These are phyloP conservation scores for Fragaria nilgerrensis DNA, from an alignment of 306 rosid species.

Conservation along the genomic window DNA sequence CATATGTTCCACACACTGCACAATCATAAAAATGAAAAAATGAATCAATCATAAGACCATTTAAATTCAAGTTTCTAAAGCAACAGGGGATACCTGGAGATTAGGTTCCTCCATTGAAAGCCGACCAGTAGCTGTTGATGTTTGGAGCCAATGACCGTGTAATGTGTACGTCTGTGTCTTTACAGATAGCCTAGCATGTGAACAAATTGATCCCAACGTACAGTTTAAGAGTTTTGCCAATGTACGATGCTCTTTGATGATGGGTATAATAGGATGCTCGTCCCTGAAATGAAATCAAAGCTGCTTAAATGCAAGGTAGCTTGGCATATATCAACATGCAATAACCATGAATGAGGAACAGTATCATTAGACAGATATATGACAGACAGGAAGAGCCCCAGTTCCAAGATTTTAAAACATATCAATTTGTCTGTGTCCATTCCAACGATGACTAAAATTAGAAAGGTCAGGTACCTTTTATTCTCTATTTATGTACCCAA, in stretches of 20 bases:
- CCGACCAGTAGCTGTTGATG: slow-evolving; percentile 96
- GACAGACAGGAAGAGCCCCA: neutral
- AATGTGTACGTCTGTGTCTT: slow-evolving; percentile 78
- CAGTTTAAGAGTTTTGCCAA: slow-evolving; percentile 87
- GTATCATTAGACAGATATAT: neutral
- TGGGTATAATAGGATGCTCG: slow-evolving; percentile 89
- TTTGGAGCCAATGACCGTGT: slow-evolving; percentile 97
- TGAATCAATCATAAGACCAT: neutral
- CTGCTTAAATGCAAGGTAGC: neutral
- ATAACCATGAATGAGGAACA: slow-evolving; percentile 1
- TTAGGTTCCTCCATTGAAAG: slow-evolving; percentile 99
- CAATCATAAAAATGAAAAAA: slow-evolving; percentile 12
- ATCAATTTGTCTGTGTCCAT: neutral
- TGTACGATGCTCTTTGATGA: slow-evolving; percentile 89
- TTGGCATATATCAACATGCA: slow-evolving; percentile 7
- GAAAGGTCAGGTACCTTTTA: neutral
- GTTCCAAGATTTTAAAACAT: neutral
- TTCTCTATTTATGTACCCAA: neutral
- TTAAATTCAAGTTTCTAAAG: neutral
- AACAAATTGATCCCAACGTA: slow-evolving; percentile 89
- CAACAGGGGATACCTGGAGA: slow-evolving; percentile 68
- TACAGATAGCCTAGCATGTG: slow-evolving; percentile 66
- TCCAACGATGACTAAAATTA: neutral
- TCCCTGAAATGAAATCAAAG: slow-evolving; percentile 60
- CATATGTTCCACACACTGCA: slow-evolving; percentile 88